Evolutionary conservation across 192 early-diverging fungal genomes (phyloP).

Genomic region (Geranomyces michiganensis): DNA sequence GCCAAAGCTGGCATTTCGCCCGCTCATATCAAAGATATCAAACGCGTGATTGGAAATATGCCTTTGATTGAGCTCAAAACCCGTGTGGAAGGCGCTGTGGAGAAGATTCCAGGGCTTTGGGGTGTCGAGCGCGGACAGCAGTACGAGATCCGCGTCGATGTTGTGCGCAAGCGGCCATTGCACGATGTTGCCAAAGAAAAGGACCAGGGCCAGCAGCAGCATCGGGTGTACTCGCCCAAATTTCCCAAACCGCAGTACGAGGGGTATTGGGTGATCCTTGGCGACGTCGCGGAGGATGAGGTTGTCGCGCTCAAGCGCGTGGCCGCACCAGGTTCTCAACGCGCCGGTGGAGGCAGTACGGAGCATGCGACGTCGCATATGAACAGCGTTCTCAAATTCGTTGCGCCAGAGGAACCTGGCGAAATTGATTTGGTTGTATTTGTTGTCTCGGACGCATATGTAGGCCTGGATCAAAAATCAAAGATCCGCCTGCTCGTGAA

Average conservation of each 20-base stretch:
- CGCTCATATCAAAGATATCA: conserved; percentile 29
- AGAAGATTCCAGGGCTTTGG: conserved; percentile 44
- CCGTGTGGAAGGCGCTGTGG: conserved; percentile 29
- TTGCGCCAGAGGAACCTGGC: conserved; percentile 65
- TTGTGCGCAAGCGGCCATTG: conserved; percentile 31
- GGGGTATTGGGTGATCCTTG: conserved; percentile 90
- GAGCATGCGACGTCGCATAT: conserved; percentile 39
- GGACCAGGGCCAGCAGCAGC: neutral
- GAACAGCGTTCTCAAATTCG: conserved; percentile 58
- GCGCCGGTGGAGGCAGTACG: neutral
- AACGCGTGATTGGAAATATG: conserved; percentile 36
- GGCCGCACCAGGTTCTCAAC: conserved; percentile 55
- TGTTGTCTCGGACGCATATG: conserved; percentile 78
- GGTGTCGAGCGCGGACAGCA: conserved; percentile 44
- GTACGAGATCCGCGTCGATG: conserved; percentile 39
- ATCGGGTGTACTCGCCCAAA: conserved; percentile 73
- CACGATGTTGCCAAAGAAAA: neutral
- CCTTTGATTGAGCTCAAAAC: conserved; percentile 36
- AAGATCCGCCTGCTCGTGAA: conserved; percentile 22
- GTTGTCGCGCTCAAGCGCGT: conserved; percentile 81
- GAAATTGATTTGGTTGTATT: conserved; percentile 60
- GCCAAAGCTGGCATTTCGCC: conserved; percentile 16
- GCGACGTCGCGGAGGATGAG: conserved; percentile 63
- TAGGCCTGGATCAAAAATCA: conserved; percentile 41
- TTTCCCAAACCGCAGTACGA: conserved; percentile 94